Percentiles rank a stretch among this genome's conserved stretches.
Evolutionary conservation across 805 yeast genomes (phyloP).

Genomic region (Candida suzukii): DNA sequence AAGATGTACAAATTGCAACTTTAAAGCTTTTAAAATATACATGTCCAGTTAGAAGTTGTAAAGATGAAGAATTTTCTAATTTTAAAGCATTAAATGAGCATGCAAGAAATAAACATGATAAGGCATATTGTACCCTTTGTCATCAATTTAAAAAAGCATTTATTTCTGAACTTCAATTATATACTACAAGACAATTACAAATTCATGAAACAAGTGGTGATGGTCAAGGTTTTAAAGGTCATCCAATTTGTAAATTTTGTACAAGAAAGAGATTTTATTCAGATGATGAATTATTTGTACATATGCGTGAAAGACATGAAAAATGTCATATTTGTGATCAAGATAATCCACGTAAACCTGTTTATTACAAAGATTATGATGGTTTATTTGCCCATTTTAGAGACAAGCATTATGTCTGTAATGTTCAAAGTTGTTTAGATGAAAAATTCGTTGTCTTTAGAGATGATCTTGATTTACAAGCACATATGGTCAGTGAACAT

Average conservation of each 20-base stretch:
- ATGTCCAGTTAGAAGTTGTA: slow-evolving; percentile 41
- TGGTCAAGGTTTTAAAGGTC: slow-evolving; percentile 74
- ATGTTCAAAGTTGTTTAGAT: slow-evolving; percentile 71
- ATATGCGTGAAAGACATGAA: slow-evolving; percentile 79
- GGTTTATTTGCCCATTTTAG: slow-evolving; percentile 70
- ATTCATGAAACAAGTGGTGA: slow-evolving; percentile 74
- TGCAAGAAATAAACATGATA: slow-evolving; percentile 54
- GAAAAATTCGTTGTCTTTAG: slow-evolving; percentile 88
- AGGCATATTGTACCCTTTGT: slow-evolving; percentile 69
- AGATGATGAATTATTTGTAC: slow-evolving; percentile 76
- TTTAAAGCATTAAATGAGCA: slow-evolving; percentile 63
- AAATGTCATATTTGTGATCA: slow-evolving; percentile 87
- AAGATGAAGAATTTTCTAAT: slow-evolving; percentile 26
- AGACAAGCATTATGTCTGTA: slow-evolving; percentile 69
- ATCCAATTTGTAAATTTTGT: slow-evolving; percentile 84
- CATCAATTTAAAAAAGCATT: slow-evolving; percentile 71
- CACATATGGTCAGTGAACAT: slow-evolving; percentile 84
- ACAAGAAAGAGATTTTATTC: slow-evolving; percentile 71
- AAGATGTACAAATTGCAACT: slow-evolving; percentile 40
- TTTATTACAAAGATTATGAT: slow-evolving; percentile 73
- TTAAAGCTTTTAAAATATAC: slow-evolving; percentile 41
- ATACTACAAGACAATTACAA: slow-evolving; percentile 53
- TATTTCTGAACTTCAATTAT: slow-evolving; percentile 59
- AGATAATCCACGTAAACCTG: slow-evolving; percentile 51
- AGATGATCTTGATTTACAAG: slow-evolving; percentile 77